These are phyloP conservation scores for Azolla pinnata DNA, from an alignment of 75 land plant species.

Conservation along the genomic window DNA sequence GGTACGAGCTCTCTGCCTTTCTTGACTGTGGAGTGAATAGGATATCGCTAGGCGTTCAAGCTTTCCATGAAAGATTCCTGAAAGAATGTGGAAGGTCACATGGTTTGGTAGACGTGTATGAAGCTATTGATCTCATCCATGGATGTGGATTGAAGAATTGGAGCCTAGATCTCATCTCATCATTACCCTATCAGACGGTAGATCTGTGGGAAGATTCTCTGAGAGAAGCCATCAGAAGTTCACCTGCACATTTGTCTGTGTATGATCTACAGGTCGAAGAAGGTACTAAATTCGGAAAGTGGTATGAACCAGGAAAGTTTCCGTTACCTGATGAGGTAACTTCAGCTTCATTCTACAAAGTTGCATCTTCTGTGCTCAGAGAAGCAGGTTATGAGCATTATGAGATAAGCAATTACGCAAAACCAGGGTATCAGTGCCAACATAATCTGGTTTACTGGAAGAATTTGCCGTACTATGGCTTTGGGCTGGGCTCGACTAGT, in stretches of 20 bases:
- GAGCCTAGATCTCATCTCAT: slow-evolving; percentile 91
- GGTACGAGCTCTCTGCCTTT: slow-evolving; percentile 32
- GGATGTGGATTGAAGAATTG: slow-evolving; percentile 55
- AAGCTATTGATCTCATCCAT: slow-evolving; percentile 61
- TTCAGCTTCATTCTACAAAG: slow-evolving; percentile 68
- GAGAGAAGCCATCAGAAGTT: slow-evolving; percentile 36
- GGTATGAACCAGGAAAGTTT: slow-evolving; percentile 76
- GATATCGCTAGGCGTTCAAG: slow-evolving; percentile 93
- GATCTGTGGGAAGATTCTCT: slow-evolving; percentile 73
- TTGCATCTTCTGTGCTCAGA: slow-evolving; percentile 45
- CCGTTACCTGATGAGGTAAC: slow-evolving; percentile 72
- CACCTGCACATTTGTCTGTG: slow-evolving; percentile 70
- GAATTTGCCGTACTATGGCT: slow-evolving; percentile 66
- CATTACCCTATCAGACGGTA: slow-evolving; percentile 75
- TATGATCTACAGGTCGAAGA: slow-evolving; percentile 94
- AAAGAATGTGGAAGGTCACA: slow-evolving; percentile 83
- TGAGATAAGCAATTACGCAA: slow-evolving; percentile 88
- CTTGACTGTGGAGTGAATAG: slow-evolving; percentile 63
- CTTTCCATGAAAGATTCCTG: slow-evolving; percentile 68
- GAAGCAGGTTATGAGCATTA: slow-evolving; percentile 81
- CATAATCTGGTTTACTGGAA: slow-evolving; percentile 87
- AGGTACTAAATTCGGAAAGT: slow-evolving; percentile 72
- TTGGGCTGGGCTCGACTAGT: slow-evolving; percentile 91
- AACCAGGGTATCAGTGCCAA: slow-evolving; percentile 56
- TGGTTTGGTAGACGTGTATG: slow-evolving; percentile 59